Evolutionary conservation across 129 eudicot species (phyloP).

Genomic region (Lonicera japonica): DNA sequence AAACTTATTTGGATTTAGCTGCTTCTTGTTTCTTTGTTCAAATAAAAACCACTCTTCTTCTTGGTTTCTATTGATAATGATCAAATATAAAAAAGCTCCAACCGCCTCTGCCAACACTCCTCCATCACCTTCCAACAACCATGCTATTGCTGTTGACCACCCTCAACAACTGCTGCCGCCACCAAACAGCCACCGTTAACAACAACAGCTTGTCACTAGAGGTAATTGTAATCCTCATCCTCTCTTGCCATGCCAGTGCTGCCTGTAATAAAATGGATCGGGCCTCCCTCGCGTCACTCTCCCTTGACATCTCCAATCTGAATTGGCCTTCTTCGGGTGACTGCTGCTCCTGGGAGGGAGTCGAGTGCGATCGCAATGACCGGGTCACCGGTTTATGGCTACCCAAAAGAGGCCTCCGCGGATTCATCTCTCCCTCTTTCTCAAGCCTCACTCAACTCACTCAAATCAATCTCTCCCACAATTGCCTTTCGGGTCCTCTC

Average conservation of each 20-base stretch:
- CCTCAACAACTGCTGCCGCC: neutral
- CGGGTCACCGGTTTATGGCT: constrained; percentile 35
- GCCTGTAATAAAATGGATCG: constrained; percentile 5
- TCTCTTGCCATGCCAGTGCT: neutral
- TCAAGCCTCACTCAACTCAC: constrained; percentile 34
- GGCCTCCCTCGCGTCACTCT: neutral
- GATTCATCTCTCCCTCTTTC: constrained; percentile 29
- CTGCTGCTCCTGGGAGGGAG: constrained; percentile 64
- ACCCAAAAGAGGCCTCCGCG: constrained; percentile 37
- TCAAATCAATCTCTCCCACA: constrained; percentile 45
- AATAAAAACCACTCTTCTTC: neutral
- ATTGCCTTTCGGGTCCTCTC: constrained; percentile 33
- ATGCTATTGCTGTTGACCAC: neutral
- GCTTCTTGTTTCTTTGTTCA: no score
- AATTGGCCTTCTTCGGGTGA: constrained; percentile 14
- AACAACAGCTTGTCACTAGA: neutral
- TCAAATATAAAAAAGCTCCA: constrained; percentile 1
- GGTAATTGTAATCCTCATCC: neutral
- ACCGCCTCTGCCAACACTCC: no score
- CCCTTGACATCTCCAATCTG: neutral
- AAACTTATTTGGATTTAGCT: no score
- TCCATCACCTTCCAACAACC: constrained; percentile 1
- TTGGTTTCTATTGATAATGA: constrained; percentile 1
- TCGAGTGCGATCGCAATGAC: constrained; percentile 32
- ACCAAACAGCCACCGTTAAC: neutral